Percentiles rank a stretch among this genome's conserved stretches.
These are phyloP conservation scores for Excoecaria agallocha DNA, from an alignment of 345 rosid genomes.

Conservation along the genomic window DNA sequence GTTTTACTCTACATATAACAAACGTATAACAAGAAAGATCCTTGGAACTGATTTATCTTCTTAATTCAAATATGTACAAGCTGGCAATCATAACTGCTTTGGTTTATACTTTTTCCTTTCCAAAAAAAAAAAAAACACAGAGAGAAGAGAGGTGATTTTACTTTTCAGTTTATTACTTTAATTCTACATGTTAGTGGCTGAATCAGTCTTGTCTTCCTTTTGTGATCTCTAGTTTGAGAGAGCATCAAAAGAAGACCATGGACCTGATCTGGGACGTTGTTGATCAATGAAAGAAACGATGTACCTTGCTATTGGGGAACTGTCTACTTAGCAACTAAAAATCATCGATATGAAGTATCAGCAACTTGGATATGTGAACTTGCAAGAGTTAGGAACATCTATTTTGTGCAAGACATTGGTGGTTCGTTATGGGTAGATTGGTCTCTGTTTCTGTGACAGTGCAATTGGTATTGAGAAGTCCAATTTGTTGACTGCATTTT, in stretches of 20 bases:
- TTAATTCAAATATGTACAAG: no score
- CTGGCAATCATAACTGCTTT: no score
- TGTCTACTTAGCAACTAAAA: not conserved
- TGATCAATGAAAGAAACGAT: not conserved
- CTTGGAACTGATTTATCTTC: no score
- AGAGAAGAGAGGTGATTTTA: not conserved
- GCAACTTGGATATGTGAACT: not conserved
- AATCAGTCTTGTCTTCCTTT: not conserved
- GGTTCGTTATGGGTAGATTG: not conserved
- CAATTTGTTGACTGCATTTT: not conserved
- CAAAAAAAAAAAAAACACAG: not conserved
- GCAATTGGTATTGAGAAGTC: not conserved
- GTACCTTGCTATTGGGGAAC: not conserved
- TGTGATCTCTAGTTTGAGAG: not conserved
- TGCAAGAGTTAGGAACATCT: not conserved
- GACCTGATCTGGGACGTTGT: not conserved
- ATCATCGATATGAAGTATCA: not conserved
- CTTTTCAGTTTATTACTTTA: not conserved
- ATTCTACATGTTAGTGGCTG: not conserved
- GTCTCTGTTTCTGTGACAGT: not conserved
- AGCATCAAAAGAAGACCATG: not conserved
- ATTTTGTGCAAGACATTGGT: not conserved
- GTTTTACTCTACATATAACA: no score
- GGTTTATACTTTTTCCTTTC: no score
- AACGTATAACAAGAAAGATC: no score